Evolutionary conservation across 2,329 filamentous ascomycete species (phyloP), one percentile per base, ranked within the genome.

Genomic region (Pyrenophora teres): DNA sequence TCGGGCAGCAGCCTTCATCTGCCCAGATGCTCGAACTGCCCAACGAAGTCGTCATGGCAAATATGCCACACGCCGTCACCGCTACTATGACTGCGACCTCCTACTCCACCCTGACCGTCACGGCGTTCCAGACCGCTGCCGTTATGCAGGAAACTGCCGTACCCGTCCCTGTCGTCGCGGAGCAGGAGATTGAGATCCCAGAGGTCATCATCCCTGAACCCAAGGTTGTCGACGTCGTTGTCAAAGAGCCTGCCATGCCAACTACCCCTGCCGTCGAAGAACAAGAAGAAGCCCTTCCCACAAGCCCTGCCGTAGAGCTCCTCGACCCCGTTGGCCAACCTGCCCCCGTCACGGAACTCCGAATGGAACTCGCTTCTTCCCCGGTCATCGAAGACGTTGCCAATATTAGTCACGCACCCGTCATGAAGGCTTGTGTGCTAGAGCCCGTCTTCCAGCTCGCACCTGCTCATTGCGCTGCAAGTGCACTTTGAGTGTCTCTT

Each of bases 81-180:
- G 62, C 62, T 15, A 69, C 65, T 4, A 61, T 58, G 37, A 68
- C 64, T 15, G 55, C 63, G 6, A 68, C 62, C 0, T 60, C 66
- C 1, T 59, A 65, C 38, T 56, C 65, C 7, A 70, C 63, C 0
- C 43, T 68, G n/a, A 67, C 65, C 12, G 56, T 70, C 27, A 71
- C 68, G 0, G 53, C 68, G 44, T 50, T 46, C 23, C 43, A 51
- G 19, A 57, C 46, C 19, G 46, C 54, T 16, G 16, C 33, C 25
- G 36, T 30, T 10, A 46, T 43, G 38, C 33, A 46, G 19, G 49
- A 45, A 18, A 56, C 52, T 18, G 40, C 43, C 12, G 27, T 30
- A 10, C 46, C 48, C 6, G 32, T 36, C 5, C 40, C 35, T 18
- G 43, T 9, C 10, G 19, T 44, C 16, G 31, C 40, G 3, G 50